These are phyloP conservation scores for Phytophthora idaei DNA, from an alignment of 352 stramenopile species.

Conservation along the genomic window DNA sequence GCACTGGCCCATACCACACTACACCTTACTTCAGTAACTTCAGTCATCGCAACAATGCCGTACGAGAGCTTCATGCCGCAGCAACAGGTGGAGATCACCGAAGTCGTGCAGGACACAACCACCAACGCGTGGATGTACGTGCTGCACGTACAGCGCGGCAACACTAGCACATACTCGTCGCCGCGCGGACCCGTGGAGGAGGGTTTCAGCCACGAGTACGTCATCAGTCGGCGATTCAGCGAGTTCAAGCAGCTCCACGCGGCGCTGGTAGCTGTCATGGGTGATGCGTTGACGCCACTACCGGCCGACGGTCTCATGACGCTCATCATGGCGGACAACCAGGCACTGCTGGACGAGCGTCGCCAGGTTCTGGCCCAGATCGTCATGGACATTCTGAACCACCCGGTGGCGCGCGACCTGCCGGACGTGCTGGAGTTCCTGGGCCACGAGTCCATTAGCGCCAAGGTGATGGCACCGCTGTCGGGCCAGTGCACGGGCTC, in stretches of 20 bases:
- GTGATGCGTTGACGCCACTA: constrained; percentile 53
- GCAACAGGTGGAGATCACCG: constrained; percentile 66
- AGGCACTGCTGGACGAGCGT: constrained; percentile 68
- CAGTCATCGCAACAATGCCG: constrained; percentile 43
- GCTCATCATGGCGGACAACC: constrained; percentile 72
- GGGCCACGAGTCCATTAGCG: constrained; percentile 56
- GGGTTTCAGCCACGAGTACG: constrained; percentile 49
- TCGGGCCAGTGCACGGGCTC: constrained; percentile 61
- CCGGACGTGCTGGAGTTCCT: constrained; percentile 73
- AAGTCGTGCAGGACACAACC: constrained; percentile 62
- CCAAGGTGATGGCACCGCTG: constrained; percentile 40
- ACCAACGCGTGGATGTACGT: constrained; percentile 72
- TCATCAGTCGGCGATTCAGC: constrained; percentile 69
- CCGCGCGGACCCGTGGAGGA: constrained; percentile 42
- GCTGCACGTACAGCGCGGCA: constrained; percentile 51
- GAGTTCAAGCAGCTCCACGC: constrained; percentile 76
- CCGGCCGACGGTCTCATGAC: constrained; percentile 66
- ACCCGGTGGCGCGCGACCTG: constrained; percentile 57
- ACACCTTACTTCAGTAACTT: not conserved
- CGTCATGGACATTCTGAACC: constrained; percentile 63
- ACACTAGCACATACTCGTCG: constrained; percentile 39
- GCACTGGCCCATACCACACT: constrained; percentile 16
- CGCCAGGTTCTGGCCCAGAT: constrained; percentile 62
- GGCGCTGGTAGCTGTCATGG: constrained; percentile 54
- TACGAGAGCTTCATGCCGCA: constrained; percentile 79